Percentiles rank a stretch among this genome's conserved stretches.
Evolutionary conservation across 257 asterid species (phyloP).

Genomic region (Primulina huaijiensis): DNA sequence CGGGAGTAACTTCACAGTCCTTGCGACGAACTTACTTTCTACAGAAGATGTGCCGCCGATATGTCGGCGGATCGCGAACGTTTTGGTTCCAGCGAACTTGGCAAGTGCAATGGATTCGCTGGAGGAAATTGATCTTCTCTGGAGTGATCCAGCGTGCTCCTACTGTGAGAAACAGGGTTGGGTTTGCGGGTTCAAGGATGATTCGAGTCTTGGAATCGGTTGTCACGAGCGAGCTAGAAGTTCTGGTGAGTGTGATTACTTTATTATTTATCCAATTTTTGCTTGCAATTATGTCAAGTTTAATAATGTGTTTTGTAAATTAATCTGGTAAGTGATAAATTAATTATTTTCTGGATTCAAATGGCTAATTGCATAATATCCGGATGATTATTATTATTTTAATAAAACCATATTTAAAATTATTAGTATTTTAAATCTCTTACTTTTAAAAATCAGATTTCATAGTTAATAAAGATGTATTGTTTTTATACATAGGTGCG

Average conservation of each 20-base stretch:
- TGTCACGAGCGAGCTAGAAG: conserved; percentile 36
- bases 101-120: conserved; percentile 7
- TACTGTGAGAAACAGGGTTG: conserved; percentile 47
- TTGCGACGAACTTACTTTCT: conserved; percentile 29
- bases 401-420: too few relatives aligned
- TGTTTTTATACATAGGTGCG: too few relatives aligned
- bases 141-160: conserved; percentile 47
- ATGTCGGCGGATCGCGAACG: conserved; percentile 39
- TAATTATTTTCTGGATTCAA: too few relatives aligned
- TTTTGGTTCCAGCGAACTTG: conserved; percentile 34
- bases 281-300: not conserved
- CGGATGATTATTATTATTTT: too few relatives aligned
- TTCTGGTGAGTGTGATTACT: conserved; percentile 32
- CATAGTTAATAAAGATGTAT: too few relatives aligned
- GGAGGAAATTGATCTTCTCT: conserved; percentile 50
- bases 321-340: too few relatives aligned
- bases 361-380: too few relatives aligned
- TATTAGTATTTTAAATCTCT: too few relatives aligned
- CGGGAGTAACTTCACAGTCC: conserved; percentile 40
- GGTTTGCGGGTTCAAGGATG: conserved; percentile 45
- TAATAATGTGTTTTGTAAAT: too few relatives aligned
- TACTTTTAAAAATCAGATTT: too few relatives aligned
- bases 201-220: conserved; percentile 31
- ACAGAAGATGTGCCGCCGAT: conserved; percentile 4
- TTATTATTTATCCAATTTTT: not conserved